phyloP scores from a whole-genome alignment of 768 basidiomycete species.

The Rhizopogon rudus region DNA sequence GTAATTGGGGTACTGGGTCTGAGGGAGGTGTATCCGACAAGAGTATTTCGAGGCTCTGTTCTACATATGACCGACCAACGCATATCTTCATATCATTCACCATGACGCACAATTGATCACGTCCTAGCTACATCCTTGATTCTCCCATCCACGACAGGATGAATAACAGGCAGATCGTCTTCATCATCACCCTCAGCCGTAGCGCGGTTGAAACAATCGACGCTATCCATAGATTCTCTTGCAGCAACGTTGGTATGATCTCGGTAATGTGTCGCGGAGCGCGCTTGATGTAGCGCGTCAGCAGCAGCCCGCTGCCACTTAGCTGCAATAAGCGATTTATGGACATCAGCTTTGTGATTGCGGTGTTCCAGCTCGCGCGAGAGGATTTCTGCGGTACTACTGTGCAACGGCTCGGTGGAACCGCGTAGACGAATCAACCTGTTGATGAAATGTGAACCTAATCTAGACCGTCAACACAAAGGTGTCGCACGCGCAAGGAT shows the following conservation, averaged over 20 bases:
- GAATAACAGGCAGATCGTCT: conserved; percentile 49
- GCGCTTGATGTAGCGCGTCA: conserved; percentile 38
- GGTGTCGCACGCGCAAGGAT: too few relatives aligned
- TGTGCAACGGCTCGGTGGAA: conserved; percentile 32
- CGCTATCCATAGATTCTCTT: conserved; percentile 72
- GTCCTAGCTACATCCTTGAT: conserved; percentile 48
- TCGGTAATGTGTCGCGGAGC: conserved; percentile 50
- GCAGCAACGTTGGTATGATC: conserved; percentile 55
- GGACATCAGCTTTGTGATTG: conserved; percentile 16
- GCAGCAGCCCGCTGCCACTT: conserved; percentile 47
- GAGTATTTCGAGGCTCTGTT: too few relatives aligned
- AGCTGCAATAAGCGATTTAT: conserved; percentile 26
- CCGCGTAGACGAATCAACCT: conserved; percentile 36
- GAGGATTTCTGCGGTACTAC: conserved; percentile 41
- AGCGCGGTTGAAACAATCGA: conserved; percentile 67
- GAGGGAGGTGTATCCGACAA: neutral
- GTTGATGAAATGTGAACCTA: conserved; percentile 54
- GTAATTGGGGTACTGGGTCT: conserved; percentile 3
- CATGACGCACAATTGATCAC: conserved; percentile 9
- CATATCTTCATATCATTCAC: too few relatives aligned
- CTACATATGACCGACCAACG: too few relatives aligned
- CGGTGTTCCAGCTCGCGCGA: conserved; percentile 40
- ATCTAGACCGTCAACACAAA: too few relatives aligned
- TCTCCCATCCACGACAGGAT: conserved; percentile 65
- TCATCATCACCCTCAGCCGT: conserved; percentile 17